Base-by-base conservation (phyloP, 805 yeast genomes). In the Pichia heedii region DNA sequence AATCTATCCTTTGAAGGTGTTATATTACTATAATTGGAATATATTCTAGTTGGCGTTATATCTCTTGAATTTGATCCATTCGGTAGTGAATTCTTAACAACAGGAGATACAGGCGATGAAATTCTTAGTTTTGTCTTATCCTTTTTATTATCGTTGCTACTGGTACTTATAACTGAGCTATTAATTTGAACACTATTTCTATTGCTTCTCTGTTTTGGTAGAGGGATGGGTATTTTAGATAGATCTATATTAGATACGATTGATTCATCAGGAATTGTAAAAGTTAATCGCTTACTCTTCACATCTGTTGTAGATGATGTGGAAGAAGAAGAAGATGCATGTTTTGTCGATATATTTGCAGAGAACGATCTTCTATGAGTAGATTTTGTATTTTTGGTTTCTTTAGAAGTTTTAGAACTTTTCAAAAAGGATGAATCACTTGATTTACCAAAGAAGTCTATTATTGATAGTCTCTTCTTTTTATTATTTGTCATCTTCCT, bases 381-480 rank as follows among this genome's bases (percentile, higher is more conserved):
- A n/a, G n/a, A n/a, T n/a, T n/a, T n/a, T 27, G n/a, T n/a, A 21
- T 29, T 34, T 4, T 34, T 34, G 8, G 24, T 19, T 18, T 13
- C 33, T 12, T 21, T 24, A 7, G 27, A 24, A 7, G 27, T 27
- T 33, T 21, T 36, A 8, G 27, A 37, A 33, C n/a, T n/a, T n/a
- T n/a, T n/a, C n/a, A 38, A 27, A 20, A 30, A 35, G 21, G 29
- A 32, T 3, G 38, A 36, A 29, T 40, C 42, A 27, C 32, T 27
- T 1, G 47, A 36, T 22, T 40, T 44, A 12, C 44, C 44, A 41
- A 49, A 49, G 18, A 49, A 36, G 21, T 40, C 43, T n/a, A 41
- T 39, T 6, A 49, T 32, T 2, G 52, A 49, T 8, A 49, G 37
- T 26, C 52, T 44, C 36, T 44, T 44, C 24, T 37, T 40, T 18